phyloP scores from a whole-genome alignment of 495 filamentous ascomycete species.

The Aspergillus bridgeri region DNA sequence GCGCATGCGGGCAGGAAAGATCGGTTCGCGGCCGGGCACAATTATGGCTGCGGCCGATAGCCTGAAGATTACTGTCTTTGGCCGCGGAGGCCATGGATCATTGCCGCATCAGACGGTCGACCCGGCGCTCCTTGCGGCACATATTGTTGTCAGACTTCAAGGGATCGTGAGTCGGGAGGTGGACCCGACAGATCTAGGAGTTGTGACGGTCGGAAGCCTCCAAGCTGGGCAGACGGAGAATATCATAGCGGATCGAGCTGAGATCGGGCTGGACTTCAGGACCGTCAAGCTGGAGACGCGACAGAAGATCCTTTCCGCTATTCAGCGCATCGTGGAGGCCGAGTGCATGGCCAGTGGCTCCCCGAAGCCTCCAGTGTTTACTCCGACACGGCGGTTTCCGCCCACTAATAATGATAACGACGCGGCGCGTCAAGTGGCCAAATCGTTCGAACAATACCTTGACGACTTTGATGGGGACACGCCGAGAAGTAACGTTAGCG shows the following conservation, averaged over 20 bases:
- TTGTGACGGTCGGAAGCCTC: conserved; percentile 50
- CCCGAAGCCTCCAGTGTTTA: conserved; percentile 41
- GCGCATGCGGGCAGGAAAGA: conserved; percentile 40
- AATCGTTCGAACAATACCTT: conserved; percentile 37
- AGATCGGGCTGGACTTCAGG: conserved; percentile 47
- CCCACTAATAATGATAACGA: conserved; percentile 40
- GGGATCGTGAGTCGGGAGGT: conserved; percentile 50
- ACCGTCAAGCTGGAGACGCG: conserved; percentile 39
- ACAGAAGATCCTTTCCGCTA: conserved; percentile 34
- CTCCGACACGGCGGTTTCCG: conserved; percentile 43
- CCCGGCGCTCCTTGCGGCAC: conserved; percentile 47
- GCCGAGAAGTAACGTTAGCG: conserved; percentile 37
- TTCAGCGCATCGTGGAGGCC: conserved; percentile 49
- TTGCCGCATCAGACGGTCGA: conserved; percentile 50
- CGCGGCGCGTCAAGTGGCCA: conserved; percentile 25
- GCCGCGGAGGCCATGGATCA: conserved; percentile 51
- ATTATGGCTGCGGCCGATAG: conserved; percentile 51
- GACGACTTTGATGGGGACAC: conserved; percentile 39
- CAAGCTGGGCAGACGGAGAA: conserved; percentile 53
- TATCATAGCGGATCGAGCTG: conserved; percentile 47
- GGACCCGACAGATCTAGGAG: conserved; percentile 44
- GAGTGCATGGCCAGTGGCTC: conserved; percentile 48
- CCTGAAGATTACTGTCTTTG: conserved; percentile 48
- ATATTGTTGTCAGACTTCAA: conserved; percentile 48
- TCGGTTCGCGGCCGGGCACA: conserved; percentile 36